Conservation (phyloP, 176 grass and related monocot species). For the Rhynchospora tenuis region DNA sequence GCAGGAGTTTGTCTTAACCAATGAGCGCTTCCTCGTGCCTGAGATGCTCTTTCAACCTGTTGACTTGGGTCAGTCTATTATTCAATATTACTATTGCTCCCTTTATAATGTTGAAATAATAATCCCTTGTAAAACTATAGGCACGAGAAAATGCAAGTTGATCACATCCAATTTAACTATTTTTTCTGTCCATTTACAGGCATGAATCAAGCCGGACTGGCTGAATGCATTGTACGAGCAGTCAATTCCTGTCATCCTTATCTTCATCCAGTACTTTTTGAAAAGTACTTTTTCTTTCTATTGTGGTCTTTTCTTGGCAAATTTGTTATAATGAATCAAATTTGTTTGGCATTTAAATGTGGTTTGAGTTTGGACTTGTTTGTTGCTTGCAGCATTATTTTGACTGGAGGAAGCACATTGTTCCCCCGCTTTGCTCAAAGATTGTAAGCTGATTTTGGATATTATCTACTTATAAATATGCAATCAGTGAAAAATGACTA, state of each 20-base stretch:
- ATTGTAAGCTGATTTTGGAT: conserved; percentile 47
- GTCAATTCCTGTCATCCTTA: conserved; percentile 71
- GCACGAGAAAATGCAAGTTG: not conserved
- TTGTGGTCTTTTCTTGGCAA: not conserved
- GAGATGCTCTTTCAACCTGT: conserved; percentile 87
- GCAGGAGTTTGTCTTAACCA: conserved; percentile 88
- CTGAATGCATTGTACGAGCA: conserved; percentile 85
- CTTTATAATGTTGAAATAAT: not conserved
- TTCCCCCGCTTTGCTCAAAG: conserved; percentile 77
- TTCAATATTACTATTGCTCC: not conserved
- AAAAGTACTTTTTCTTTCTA: conserved; percentile 47
- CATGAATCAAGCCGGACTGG: conserved; percentile 97
- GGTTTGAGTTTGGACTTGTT: not conserved
- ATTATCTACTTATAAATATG: not conserved
- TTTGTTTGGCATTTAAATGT: not conserved
- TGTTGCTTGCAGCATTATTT: conserved; percentile 75
- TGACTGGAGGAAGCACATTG: conserved; percentile 84
- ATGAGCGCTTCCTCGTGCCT: conserved; percentile 90
- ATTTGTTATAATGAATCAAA: not conserved
- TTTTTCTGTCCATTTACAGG: conserved; percentile 37
- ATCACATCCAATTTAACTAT: not conserved
- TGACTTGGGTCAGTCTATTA: conserved; percentile 57
- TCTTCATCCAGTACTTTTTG: conserved; percentile 76
- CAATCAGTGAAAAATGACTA: not conserved
- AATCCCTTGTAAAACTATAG: not conserved